Base-by-base conservation (phyloP, 1,284 basidiomycete species). In the Leucoagaricus sp. region DNA sequence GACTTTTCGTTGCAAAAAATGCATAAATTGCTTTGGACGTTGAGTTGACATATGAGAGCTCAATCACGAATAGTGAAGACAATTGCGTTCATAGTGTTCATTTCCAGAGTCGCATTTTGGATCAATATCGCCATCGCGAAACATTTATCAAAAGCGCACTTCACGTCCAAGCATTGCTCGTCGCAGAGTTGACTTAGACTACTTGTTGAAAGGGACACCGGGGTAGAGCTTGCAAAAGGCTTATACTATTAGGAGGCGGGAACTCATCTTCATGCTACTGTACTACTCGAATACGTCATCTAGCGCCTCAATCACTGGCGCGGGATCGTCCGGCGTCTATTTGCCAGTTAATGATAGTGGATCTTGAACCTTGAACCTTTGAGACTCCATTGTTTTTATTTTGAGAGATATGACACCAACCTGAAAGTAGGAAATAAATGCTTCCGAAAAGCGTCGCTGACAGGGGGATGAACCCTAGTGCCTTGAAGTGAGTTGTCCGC, bases 221-320 rank as follows among this genome's bases (percentile, higher is more conserved):
- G n/a, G 29, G 31, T 36, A 36, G 33, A 12, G 19, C n/a, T 12
- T 28, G 15, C 12, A 49, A 49, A 49, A 49, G 33, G 21, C 31
- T 49, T 21, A 49, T 49, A 25, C 47, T 49, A 49, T 36, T 49
- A 36, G 47, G 47, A 34, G 19, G 28, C 25, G 44, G 44, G 44
- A 45, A 45, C 15, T 23, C 44, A 45, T 45, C 44, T 45, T 41
- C 40, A 21, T 41, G 13, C 3, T 23, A 19, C 3, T 21, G 28
- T 26, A n/a, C 38, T n/a, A 19, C 13, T 13, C 13, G 12, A 4
- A 33, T 25, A 49, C 47, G 47, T 49, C 47, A 49, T 34, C 31
- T 9, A 9, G 17, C 15, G 46, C 19, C 31, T 23, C 42, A 46
- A 4, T 21, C 45, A 15, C 19, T 21, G 21, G 33, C 47, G 33